These are phyloP conservation scores for Diaporthe velutina DNA, from an alignment of 2,329 filamentous ascomycete species.

Conservation along the genomic window DNA sequence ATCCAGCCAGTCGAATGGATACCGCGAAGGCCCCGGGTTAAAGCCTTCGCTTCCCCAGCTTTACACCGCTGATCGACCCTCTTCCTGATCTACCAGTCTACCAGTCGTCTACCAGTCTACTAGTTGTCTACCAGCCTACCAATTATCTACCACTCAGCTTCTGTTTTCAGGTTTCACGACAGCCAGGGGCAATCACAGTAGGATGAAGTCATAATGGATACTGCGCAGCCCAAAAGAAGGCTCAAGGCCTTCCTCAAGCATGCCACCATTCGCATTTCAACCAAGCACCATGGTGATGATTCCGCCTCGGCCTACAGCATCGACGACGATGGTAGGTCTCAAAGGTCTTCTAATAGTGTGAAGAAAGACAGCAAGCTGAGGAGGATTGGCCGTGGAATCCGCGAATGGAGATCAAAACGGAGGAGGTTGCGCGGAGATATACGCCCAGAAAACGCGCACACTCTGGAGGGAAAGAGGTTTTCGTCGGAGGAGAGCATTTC, in stretches of 20 bases:
- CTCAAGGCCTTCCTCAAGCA: conserved; percentile 27
- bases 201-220: conserved; percentile 31
- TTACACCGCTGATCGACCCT: conserved; percentile 22
- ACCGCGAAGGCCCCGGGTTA: conserved; percentile 4
- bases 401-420: conserved; percentile 28
- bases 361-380: conserved; percentile 27
- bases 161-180: neutral
- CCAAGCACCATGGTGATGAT: neutral
- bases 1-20: neutral
- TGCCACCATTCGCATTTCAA: conserved; percentile 2
- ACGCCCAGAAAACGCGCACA: neutral
- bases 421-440: conserved; percentile 5
- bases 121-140: too few species aligned
- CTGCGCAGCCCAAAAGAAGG: neutral
- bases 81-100: too few species aligned
- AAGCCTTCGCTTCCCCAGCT: conserved; percentile 20
- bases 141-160: neutral
- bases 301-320: neutral
- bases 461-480: neutral
- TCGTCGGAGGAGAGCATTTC: conserved; percentile 6
- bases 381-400: conserved; percentile 25
- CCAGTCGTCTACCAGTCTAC: too few species aligned
- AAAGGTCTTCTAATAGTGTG: neutral
- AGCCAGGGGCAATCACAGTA: neutral
- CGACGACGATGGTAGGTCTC: conserved; percentile 1